Evolutionary conservation across 78 protist species (phyloP).

Genomic region (Tieghemostelium lacteum): DNA sequence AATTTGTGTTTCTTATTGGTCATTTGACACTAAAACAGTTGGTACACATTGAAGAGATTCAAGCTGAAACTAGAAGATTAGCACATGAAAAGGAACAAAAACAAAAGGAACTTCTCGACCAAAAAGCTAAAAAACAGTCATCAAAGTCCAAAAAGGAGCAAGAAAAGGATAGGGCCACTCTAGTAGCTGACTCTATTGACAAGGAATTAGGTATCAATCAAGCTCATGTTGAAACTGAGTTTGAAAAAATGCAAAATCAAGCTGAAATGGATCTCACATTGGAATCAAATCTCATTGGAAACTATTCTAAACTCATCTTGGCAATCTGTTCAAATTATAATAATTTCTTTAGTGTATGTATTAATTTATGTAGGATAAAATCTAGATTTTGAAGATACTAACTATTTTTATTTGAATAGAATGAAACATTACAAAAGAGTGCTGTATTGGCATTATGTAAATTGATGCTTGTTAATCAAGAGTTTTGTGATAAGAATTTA

Average conservation of each 20-base stretch:
- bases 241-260: slow-evolving; percentile 37
- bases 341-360: slow-evolving; percentile 1
- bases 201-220: slow-evolving; percentile 85
- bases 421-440: slow-evolving; percentile 41
- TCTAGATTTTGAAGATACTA: background rate
- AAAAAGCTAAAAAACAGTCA: background rate
- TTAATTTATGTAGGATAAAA: background rate
- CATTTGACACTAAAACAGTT: slow-evolving; percentile 84
- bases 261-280: slow-evolving; percentile 58
- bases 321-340: slow-evolving; percentile 45
- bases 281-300: slow-evolving; percentile 74
- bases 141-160: background rate
- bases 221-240: slow-evolving; percentile 74
- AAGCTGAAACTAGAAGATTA: slow-evolving; percentile 9
- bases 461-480: slow-evolving; percentile 80
- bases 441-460: slow-evolving; percentile 89
- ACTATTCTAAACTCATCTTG: slow-evolving; percentile 70
- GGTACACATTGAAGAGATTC: slow-evolving; percentile 68
- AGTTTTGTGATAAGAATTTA: slow-evolving; percentile 80
- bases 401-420: background rate
- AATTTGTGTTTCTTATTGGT: slow-evolving; percentile 84
- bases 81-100: background rate
- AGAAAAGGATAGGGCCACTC: slow-evolving; percentile 4
- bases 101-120: slow-evolving; percentile 15
- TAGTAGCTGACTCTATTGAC: slow-evolving; percentile 18